Evolutionary conservation across 2,329 filamentous ascomycete species (phyloP).

Genomic region (Trichoderma polysporum): DNA sequence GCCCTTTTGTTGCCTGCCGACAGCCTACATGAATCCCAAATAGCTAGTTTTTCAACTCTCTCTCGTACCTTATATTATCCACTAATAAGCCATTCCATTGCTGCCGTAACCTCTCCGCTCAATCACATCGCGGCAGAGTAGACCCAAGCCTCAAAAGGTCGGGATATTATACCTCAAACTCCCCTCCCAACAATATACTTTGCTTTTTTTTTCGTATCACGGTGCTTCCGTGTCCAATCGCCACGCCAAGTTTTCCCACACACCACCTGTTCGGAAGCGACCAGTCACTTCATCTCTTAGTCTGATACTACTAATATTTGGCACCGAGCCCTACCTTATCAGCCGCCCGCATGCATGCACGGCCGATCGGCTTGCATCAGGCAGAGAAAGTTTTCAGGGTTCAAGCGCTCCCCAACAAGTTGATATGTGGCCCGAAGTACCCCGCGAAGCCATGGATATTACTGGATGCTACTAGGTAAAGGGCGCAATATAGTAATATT

Average conservation of each 20-base stretch:
- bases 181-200: not conserved
- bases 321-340: not conserved
- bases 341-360: slow-evolving; percentile 15
- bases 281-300: not conserved
- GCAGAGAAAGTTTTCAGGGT: not conserved
- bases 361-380: slow-evolving; percentile 16
- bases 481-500: not conserved
- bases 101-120: not conserved
- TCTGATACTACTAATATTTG: not conserved
- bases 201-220: not conserved
- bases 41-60: no score
- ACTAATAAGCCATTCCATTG: not conserved
- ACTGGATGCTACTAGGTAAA: not conserved
- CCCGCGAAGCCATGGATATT: not conserved
- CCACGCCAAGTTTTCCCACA: not conserved
- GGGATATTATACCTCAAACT: no score
- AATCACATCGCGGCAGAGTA: not conserved
- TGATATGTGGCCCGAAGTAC: not conserved
- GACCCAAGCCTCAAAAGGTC: not conserved
- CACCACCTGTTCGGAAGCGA: slow-evolving; percentile 3
- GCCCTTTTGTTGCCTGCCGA: not conserved
- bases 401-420: not conserved
- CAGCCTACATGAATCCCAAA: not conserved
- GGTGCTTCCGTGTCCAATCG: not conserved
- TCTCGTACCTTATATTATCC: not conserved